These are phyloP conservation scores for Yamadazyma trypodendri DNA, from an alignment of 1,139 yeast species.

Conservation along the genomic window DNA sequence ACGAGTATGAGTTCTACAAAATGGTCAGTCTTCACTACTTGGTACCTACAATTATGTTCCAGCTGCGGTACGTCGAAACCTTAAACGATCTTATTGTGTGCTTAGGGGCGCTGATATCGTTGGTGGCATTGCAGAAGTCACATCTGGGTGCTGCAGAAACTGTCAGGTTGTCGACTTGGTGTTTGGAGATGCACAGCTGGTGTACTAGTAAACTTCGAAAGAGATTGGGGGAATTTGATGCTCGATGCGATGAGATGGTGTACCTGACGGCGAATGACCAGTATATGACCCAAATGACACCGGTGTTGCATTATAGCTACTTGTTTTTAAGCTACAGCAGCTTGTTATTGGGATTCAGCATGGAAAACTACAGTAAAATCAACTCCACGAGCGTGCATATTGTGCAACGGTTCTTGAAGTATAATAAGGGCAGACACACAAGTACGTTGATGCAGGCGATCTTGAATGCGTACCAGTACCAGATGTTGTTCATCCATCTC, in stretches of 20 bases:
- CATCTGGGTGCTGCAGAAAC: neutral
- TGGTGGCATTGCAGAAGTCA: constrained; percentile 13
- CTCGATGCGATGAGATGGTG: constrained; percentile 2
- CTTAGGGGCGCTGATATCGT: constrained; percentile 20
- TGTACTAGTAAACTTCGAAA: constrained; percentile 14
- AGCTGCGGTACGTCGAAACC: constrained; percentile 5
- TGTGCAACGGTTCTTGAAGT: constrained; percentile 13
- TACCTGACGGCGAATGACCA: constrained; percentile 9
- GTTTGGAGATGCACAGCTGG: constrained; percentile 19
- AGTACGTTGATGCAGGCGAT: constrained; percentile 8
- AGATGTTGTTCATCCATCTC: constrained; percentile 22
- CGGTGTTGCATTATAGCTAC: constrained; percentile 19
- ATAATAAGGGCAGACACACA: constrained; percentile 11
- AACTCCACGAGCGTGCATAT: constrained; percentile 17
- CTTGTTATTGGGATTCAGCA: constrained; percentile 21
- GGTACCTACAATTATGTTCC: constrained; percentile 5
- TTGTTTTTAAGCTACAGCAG: constrained; percentile 19
- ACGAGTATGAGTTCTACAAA: constrained; percentile 15
- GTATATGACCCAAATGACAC: constrained; percentile 14
- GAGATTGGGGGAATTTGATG: constrained; percentile 8
- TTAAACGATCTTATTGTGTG: constrained; percentile 16
- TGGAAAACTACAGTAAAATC: constrained; percentile 19
- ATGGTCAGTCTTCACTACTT: constrained; percentile 12
- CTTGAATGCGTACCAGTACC: constrained; percentile 13
- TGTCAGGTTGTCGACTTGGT: constrained; percentile 10